Evolutionary conservation across 192 early-diverging fungal genomes (phyloP), one percentile per base, ranked within the genome.

Genomic region (Gonapodya sp.): DNA sequence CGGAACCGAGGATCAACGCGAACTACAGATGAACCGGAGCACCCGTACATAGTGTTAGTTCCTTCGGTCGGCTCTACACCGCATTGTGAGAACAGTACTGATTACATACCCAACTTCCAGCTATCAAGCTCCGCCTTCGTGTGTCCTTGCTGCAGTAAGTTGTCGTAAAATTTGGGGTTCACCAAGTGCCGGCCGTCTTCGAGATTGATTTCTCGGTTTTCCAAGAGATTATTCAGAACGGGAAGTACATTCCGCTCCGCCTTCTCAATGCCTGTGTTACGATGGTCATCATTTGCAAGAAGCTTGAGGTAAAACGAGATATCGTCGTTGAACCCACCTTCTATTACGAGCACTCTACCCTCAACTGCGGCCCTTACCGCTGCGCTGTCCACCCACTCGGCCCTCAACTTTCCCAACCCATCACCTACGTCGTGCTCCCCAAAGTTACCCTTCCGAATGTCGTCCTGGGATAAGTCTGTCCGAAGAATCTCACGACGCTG

Each of bases 201-300:
- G 31, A 95, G 85, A 31, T 85, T 86, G 93, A 95, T 94, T 86
- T 95, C 94, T 80, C 94, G 85, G 82, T 95, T 95, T 82, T 95
- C 94, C 36, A 95, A 81, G 82, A 95, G 83, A 83, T 95, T 95
- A 83, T 95, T 95, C 73, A 95, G 84, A 31, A 95, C 90, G 2
- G 94, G 94, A 34, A 95, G 83, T 0, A 95, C 93, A 83, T 95
- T 95, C 32, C 93, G 88, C 75, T 95, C 94, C 0, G 93, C 92
- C 80, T 94, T 94, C 83, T 94, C 90, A 82, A 93, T 89, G 35
- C 91, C 91, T 90, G 82, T 1, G 90, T 86, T 31, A 90, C 36
- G 79, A 90, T 88, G 78, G 85, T 36, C 8, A 16, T 8, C 8
- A 24, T 64, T 64, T 64, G 8, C 8, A 24, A 64, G 8, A 64